Conservation (phyloP, 2,329 filamentous ascomycete species). For the Xylariomycetidae sp. region DNA sequence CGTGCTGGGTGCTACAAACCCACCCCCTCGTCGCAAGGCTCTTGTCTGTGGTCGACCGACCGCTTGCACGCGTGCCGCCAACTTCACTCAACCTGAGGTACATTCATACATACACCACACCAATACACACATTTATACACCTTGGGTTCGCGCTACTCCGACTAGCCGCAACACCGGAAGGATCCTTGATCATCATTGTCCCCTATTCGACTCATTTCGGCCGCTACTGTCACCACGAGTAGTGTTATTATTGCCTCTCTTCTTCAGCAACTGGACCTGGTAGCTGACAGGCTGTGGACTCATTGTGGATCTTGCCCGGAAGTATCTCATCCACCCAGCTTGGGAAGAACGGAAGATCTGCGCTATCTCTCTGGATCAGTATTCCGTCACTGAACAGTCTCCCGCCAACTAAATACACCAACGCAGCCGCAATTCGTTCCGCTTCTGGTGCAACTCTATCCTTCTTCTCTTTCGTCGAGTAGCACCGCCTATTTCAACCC, state of each 20-base stretch:
- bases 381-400: conserved; percentile 24
- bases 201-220: no score
- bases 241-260: conserved; percentile 13
- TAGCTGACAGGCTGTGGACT: conserved; percentile 24
- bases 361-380: conserved; percentile 28
- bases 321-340: conserved; percentile 24
- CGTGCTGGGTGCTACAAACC: no score
- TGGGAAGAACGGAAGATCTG: conserved; percentile 23
- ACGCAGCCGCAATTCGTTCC: conserved; percentile 27
- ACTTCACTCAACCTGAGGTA: no score
- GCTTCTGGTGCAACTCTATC: conserved; percentile 27
- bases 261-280: conserved; percentile 22
- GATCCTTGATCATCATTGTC: no score
- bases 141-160: no score
- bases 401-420: conserved; percentile 34
- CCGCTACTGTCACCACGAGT: no score
- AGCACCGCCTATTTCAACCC: conserved; percentile 19
- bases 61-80: no score
- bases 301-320: conserved; percentile 19
- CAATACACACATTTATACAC: no score
- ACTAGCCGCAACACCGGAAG: no score
- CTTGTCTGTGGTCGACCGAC: no score
- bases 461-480: conserved; percentile 24
- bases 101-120: no score
- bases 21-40: no score